Evolutionary conservation across 192 early-diverging fungal genomes (phyloP).

Genomic region (Entomortierella parvispora): DNA sequence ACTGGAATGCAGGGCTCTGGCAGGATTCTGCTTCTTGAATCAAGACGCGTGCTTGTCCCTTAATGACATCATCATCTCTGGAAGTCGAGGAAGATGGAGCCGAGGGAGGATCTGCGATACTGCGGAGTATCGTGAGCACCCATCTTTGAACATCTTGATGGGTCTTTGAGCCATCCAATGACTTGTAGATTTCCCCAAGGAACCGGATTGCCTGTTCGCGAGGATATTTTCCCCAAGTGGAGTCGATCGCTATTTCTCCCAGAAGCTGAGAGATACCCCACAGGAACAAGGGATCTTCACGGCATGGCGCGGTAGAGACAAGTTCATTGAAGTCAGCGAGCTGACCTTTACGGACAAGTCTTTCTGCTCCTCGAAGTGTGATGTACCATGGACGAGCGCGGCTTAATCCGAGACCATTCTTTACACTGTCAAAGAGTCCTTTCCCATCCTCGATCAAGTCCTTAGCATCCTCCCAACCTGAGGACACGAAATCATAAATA

Average conservation of each 20-base stretch:
- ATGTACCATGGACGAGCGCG: neutral
- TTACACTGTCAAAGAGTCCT: neutral
- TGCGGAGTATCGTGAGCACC: neutral
- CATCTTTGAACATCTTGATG: neutral
- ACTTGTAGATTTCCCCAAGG: neutral
- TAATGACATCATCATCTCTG: no score
- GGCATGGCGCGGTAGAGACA: neutral
- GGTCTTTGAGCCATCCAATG: neutral
- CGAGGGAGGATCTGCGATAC: no score
- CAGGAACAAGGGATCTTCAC: neutral
- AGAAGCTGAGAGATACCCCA: conserved; percentile 7
- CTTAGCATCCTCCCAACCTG: neutral
- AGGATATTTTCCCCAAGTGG: neutral
- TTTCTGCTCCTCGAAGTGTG: neutral
- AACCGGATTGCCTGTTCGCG: neutral
- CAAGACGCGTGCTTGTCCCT: neutral
- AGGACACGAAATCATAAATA: neutral
- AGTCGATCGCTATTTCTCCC: neutral
- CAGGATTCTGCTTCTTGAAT: neutral
- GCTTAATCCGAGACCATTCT: neutral
- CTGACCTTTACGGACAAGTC: neutral
- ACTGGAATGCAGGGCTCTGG: neutral
- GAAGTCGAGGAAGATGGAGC: no score
- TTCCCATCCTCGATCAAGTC: neutral
- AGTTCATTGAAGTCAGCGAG: neutral